phyloP scores from a whole-genome alignment of 306 rosid species.

The Prunus persica region DNA sequence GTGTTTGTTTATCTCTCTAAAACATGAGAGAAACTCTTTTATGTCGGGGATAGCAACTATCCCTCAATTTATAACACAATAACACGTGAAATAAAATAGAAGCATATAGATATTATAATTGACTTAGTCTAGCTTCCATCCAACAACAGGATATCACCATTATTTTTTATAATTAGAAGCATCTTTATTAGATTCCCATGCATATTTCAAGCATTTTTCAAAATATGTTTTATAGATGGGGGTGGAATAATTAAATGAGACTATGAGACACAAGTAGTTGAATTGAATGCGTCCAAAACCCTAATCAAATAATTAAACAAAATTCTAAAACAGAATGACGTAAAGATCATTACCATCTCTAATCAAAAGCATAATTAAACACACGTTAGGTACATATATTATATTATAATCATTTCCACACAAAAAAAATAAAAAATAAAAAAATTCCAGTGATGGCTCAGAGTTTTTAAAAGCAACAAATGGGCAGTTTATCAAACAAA shows the following conservation, averaged over 20 bases:
- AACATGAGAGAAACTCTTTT: too few species aligned
- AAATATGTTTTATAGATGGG: background rate
- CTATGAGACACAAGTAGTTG: background rate
- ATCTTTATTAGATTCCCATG: background rate
- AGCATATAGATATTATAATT: too few species aligned
- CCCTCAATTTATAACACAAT: too few species aligned
- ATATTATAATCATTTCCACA: background rate
- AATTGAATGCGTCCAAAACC: background rate
- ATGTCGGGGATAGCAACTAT: too few species aligned
- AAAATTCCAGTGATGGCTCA: background rate
- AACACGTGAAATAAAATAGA: accelerated
- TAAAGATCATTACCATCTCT: background rate
- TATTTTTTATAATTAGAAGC: background rate
- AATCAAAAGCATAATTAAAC: background rate
- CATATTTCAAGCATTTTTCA: background rate
- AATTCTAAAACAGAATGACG: background rate
- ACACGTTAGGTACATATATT: background rate
- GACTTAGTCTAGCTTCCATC: too few species aligned
- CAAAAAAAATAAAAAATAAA: too few species aligned
- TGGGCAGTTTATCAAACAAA: background rate
- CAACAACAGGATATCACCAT: too few species aligned
- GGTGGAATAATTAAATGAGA: background rate
- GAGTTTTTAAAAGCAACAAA: background rate
- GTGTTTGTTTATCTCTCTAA: too few species aligned
- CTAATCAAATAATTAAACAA: background rate